phyloP scores from a whole-genome alignment of 306 rosid genomes.

The Malus sylvestris region DNA sequence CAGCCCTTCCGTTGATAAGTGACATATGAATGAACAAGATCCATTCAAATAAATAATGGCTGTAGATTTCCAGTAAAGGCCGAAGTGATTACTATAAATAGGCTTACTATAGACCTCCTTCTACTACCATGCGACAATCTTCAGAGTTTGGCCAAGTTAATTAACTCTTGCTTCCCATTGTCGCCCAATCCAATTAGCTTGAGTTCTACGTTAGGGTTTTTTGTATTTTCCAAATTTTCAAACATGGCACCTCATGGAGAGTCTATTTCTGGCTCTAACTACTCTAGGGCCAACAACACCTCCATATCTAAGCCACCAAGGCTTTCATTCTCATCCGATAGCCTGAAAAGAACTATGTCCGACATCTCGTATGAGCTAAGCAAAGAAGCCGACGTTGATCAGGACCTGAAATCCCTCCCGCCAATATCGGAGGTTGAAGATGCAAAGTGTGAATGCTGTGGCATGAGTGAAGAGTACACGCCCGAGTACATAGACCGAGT shows the following conservation, averaged over 20 bases:
- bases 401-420: conserved; percentile 30
- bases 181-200: background rate
- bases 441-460: conserved; percentile 91
- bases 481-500: conserved; percentile 65
- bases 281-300: conserved; percentile 23
- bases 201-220: background rate
- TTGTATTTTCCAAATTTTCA: background rate
- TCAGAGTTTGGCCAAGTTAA: conserved; percentile 1
- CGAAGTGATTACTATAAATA: conserved; percentile 43
- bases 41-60: conserved; percentile 36
- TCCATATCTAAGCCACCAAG: conserved; percentile 51
- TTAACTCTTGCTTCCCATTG: background rate
- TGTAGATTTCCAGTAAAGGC: background rate
- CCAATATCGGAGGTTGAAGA: conserved; percentile 69
- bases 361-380: conserved; percentile 67
- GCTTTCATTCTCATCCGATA: conserved; percentile 40
- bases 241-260: conserved; percentile 86
- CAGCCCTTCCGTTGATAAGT: conserved; percentile 25
- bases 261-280: conserved; percentile 19
- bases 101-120: background rate
- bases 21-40: conserved; percentile 36
- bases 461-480: conserved; percentile 93
- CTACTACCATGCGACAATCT: conserved; percentile 4
- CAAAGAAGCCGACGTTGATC: conserved; percentile 21
- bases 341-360: conserved; percentile 63